Evolutionary conservation across 768 basidiomycete genomes (phyloP), one percentile per base, ranked within the genome.

Genomic region (Cystofilobasidium capitatum): DNA sequence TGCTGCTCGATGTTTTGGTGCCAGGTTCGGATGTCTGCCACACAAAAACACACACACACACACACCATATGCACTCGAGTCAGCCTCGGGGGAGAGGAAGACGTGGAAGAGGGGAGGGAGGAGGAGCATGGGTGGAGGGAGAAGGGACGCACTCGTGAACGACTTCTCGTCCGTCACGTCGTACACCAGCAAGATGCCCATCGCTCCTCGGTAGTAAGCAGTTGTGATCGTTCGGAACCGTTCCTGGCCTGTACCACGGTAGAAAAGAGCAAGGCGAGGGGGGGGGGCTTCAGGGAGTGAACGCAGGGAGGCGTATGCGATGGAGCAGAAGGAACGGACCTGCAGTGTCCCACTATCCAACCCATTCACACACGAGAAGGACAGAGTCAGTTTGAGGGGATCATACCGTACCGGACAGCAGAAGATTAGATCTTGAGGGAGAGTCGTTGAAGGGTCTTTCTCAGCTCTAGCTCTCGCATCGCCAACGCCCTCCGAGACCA

Each of bases 1-100:
- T 98, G 93, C 76, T 97, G 94, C 79, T 98, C 96, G 71, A 98
- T 92, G 77, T 97, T 97, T 40, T 87, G 79, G 78, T 97, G 90
- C 96, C 96, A 98, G 71, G 91, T 94, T 72, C 92, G 89, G 78
- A 98, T 93, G 80, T 98, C 94, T 97, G 74, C n/a, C n/a, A n/a
- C n/a, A n/a, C n/a, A n/a, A n/a, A n/a, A n/a, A n/a, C n/a, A n/a
- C n/a, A n/a, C n/a, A n/a, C n/a, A n/a, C n/a, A n/a, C n/a, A n/a
- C n/a, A n/a, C n/a, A n/a, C n/a, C n/a, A n/a, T n/a, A n/a, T n/a
- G n/a, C n/a, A n/a, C n/a, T n/a, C n/a, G n/a, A n/a, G n/a, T n/a
- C n/a, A n/a, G n/a, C n/a, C n/a, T n/a, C n/a, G 44, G 60, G 71
- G 71, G 70, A 72, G 8, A 72, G 74, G 71, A 75, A 74, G 66